phyloP scores from a whole-genome alignment of 1,284 basidiomycete genomes.

The Lignosus rhinocerotis region DNA sequence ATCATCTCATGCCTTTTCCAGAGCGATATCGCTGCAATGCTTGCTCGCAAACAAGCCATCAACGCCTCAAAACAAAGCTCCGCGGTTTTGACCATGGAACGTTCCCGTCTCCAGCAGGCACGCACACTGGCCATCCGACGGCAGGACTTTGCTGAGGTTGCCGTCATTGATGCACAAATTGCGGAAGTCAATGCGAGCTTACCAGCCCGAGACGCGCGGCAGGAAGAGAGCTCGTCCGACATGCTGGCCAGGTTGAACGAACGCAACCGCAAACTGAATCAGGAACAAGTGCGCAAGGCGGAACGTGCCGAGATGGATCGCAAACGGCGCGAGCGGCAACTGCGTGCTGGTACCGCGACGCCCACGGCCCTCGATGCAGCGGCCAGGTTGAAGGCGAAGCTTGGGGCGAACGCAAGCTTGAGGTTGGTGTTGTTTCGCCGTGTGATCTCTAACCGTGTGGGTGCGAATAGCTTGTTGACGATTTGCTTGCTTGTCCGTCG shows the following conservation, averaged over 20 bases:
- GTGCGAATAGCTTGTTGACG: constrained; percentile 15
- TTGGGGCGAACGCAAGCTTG: constrained; percentile 38
- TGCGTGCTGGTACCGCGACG: constrained; percentile 47
- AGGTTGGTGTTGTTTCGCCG: constrained; percentile 17
- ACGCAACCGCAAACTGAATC: constrained; percentile 80
- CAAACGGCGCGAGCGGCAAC: constrained; percentile 64
- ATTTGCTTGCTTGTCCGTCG: not conserved
- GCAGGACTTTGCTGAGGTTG: constrained; percentile 63
- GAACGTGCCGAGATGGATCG: constrained; percentile 69
- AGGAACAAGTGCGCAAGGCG: constrained; percentile 76
- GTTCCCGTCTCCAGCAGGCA: constrained; percentile 62
- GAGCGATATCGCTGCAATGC: constrained; percentile 72
- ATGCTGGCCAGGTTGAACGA: constrained; percentile 83
- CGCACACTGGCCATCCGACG: constrained; percentile 72
- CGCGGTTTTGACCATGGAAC: constrained; percentile 53
- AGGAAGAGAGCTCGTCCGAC: constrained; percentile 44
- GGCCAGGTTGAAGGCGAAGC: constrained; percentile 60
- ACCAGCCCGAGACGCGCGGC: constrained; percentile 18
- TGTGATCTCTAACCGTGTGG: constrained; percentile 30
- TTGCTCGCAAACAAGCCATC: constrained; percentile 64
- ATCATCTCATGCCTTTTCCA: constrained; percentile 29
- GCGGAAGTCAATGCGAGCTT: constrained; percentile 46
- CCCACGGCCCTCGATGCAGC: constrained; percentile 50
- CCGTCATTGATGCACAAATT: constrained; percentile 61
- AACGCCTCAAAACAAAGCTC: constrained; percentile 44